Conservation (phyloP, 805 yeast species). For the Yarrowia sp. region DNA sequence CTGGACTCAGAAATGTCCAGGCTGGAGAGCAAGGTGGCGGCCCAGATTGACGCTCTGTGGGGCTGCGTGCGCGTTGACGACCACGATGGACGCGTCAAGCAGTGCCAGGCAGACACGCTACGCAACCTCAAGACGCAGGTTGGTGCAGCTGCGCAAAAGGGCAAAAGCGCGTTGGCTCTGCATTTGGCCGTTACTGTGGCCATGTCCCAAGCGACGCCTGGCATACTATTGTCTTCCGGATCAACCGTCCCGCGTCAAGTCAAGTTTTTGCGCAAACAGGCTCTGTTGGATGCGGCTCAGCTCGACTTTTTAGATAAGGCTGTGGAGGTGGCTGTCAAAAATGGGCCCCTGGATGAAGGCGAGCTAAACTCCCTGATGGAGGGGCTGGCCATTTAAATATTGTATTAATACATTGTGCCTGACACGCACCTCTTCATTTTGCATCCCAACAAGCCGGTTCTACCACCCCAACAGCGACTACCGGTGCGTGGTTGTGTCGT, state of each 20-base stretch:
- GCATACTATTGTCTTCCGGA: slow-evolving; percentile 13
- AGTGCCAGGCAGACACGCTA: slow-evolving; percentile 1
- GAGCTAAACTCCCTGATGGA: slow-evolving; percentile 1
- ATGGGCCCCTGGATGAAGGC: background rate
- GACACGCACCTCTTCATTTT: background rate
- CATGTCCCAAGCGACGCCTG: slow-evolving; percentile 14
- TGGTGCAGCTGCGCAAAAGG: slow-evolving; percentile 4
- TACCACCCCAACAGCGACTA: background rate
- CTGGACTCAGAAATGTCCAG: slow-evolving; percentile 25
- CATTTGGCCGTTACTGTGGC: slow-evolving; percentile 18
- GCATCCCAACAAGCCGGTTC: background rate
- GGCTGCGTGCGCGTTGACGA: slow-evolving; percentile 14
- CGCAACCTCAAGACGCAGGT: slow-evolving; percentile 14
- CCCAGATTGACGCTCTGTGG: slow-evolving; percentile 1
- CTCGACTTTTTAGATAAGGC: slow-evolving; percentile 18
- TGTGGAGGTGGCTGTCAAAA: slow-evolving; percentile 11
- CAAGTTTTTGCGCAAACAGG: slow-evolving; percentile 14
- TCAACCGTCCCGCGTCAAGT: slow-evolving; percentile 18
- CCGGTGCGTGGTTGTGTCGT: background rate
- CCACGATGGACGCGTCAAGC: slow-evolving; percentile 18
- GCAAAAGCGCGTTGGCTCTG: slow-evolving; percentile 21
- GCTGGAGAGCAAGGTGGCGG: slow-evolving; percentile 17
- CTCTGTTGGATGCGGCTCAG: slow-evolving; percentile 5
- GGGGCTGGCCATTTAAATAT: background rate
- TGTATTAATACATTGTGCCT: background rate